Base-by-base conservation (phyloP, 768 basidiomycete genomes). In the Boletus fagicola region DNA sequence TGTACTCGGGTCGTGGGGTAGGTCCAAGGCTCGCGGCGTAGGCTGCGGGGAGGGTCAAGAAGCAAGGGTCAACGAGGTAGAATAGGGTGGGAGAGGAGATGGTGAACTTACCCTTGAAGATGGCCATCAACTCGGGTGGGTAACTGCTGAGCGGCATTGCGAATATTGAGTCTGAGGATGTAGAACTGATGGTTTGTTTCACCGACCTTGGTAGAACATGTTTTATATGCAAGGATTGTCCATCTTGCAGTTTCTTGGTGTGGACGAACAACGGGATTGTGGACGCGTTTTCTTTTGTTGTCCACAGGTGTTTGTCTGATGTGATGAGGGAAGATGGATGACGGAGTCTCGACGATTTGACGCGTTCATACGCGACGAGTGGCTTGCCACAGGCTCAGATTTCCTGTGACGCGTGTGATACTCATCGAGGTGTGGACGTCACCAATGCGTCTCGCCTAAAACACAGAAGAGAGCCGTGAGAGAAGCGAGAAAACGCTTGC, bases 161-260 rank as follows among this genome's bases (percentile, higher is more conserved):
- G 46, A 56, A 48, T 46, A n/a, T 46, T 24, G 35, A 40, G 52
- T 49, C 20, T 20, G 46, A 49, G 47, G 49, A 40, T 0, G 54
- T 35, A 33, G 54, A 18, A 48, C 12, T 38, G 46, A 40, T 56
- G 53, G 5, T 28, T 6, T 24, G n/a, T 40, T 42, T 53, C 51
- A 43, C 51, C 35, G 20, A 62, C 60, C 33, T 56, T 44, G 12
- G 40, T 5, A 28, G 38, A 28, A 16, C 15, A 39, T 33, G 5
- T 35, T 60, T 62, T 62, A 65, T 65, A 62, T 22, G 4, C 10
- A 24, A 46, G 10, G 33, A 20, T n/a, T 5, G 46, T 50, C 53
- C 56, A 55, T 35, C 47, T 16, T 56, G 22, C 24, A 6, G 22
- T 12, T 24, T 26, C 22, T 18, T 15, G 7, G 28, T 44, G 52